These are phyloP conservation scores for Phytophthora niederhauseri DNA, from an alignment of 352 stramenopile genomes.

Conservation along the genomic window DNA sequence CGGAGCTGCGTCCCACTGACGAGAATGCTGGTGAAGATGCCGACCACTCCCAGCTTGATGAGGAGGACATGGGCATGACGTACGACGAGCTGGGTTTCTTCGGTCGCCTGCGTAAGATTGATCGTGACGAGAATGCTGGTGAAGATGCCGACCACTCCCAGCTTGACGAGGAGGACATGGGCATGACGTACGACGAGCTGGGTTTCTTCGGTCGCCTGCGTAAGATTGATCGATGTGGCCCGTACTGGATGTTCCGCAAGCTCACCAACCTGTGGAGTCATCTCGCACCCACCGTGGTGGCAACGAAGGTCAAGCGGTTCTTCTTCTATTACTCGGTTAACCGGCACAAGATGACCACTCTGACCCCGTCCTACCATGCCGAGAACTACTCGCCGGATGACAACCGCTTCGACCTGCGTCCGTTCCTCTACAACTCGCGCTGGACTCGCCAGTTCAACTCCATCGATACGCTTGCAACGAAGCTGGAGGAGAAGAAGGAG, in stretches of 20 bases:
- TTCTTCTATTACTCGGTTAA: conserved; percentile 99
- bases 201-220: conserved; percentile 95
- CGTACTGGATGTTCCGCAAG: conserved; percentile 94
- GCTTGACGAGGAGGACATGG: conserved; percentile 99
- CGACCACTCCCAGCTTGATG: conserved; percentile 96
- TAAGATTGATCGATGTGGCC: conserved; percentile 97
- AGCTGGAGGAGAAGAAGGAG: conserved; percentile 80
- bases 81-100: conserved; percentile 98
- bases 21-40: conserved; percentile 61
- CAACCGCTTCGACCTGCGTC: conserved; percentile 98
- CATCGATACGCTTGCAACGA: conserved; percentile 92
- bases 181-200: conserved; percentile 99
- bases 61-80: conserved; percentile 99
- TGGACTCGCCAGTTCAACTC: conserved; percentile 96
- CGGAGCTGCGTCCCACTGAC: conserved; percentile 94
- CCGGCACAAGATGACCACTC: conserved; percentile 99
- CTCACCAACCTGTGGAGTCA: conserved; percentile 90
- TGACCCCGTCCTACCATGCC: conserved; percentile 98
- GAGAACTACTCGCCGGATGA: conserved; percentile 99
- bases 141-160: conserved; percentile 91
- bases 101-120: conserved; percentile 94
- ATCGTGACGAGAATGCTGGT: conserved; percentile 54
- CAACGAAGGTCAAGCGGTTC: conserved; percentile 96
- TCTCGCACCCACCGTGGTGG: conserved; percentile 74
- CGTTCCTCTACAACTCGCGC: conserved; percentile 97